Base-by-base conservation (phyloP, 176 grass and related monocot genomes). In the maize (Zea mays) region DNA sequence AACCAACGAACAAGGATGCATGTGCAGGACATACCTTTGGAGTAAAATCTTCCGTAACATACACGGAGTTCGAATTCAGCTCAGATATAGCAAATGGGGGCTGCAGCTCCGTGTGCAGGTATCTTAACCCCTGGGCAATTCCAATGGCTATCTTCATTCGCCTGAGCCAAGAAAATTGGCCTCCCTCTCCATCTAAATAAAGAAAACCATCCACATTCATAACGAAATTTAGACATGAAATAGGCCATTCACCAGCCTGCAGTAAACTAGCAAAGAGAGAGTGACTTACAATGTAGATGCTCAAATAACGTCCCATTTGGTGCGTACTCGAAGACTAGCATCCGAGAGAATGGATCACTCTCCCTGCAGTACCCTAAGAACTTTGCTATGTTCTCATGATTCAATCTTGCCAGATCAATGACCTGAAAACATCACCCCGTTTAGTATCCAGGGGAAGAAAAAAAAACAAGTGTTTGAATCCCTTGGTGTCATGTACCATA, bases 101-200 rank as follows among this genome's bases (percentile, higher is more conserved):
- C 47, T 92, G 85, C 81, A 94, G 19, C 79, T 95, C 92, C 0
- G 85, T 99, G 62, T 99, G 96, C 74, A 99, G 44, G 76, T 95
- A 99, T 44, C 67, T 87, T 47, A 99, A 74, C 54, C 92, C 96
- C 76, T 82, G 81, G 16, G 96, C 92, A 6, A 99, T 90, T 58
- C 96, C 96, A 34, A 99, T 83, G 59, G 92, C 90, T 85, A 99
- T 77, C 81, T 95, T 99, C 96, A 99, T 99, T 35, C 96, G 87
- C 67, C 92, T 95, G 14, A 89, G 66, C 96, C 96, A 99, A 64
- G 96, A 95, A 2, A 99, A 69, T 42, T 95, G 92, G 45, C 78
- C 76, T 52, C 85, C 92, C 73, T 99, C 96, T 52, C 90, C 96
- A 74, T 90, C 96, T 99, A 79, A 78, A 81, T 99, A 79, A 78